A percentile compares a stretch with the other conserved stretches of the same genome.
These are phyloP conservation scores for Leucoagaricus sp. DNA, from an alignment of 1,284 basidiomycete genomes.

Conservation along the genomic window DNA sequence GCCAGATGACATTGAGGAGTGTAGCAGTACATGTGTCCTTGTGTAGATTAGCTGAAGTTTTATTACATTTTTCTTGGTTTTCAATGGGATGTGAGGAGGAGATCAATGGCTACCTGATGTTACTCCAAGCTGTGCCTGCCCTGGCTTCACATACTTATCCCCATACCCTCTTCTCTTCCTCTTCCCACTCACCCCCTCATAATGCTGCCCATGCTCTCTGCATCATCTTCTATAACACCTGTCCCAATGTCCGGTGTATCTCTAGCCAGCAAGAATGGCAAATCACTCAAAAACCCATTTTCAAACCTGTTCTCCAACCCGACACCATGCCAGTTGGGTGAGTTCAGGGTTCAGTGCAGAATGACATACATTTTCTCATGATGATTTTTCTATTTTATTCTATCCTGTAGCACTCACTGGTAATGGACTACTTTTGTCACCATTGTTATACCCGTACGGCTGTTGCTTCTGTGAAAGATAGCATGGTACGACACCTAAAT, in stretches of 20 bases:
- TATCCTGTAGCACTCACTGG: conserved; percentile 59
- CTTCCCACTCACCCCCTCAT: background rate
- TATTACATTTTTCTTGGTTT: background rate
- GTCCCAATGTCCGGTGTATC: background rate
- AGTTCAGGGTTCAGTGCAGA: background rate
- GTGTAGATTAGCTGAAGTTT: conserved; percentile 1
- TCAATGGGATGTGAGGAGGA: background rate
- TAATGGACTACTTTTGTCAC: conserved; percentile 81
- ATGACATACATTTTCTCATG: conserved; percentile 12
- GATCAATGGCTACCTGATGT: background rate
- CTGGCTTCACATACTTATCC: conserved; percentile 1
- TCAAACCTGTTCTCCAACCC: conserved; percentile 19
- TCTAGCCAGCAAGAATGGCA: background rate
- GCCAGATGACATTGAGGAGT: background rate
- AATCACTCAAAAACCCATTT: conserved; percentile 6
- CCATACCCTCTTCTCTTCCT: background rate
- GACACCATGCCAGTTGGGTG: conserved; percentile 38
- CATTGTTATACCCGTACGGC: conserved; percentile 73
- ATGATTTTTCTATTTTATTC: conserved; percentile 8
- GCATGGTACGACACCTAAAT: conserved; percentile 58
- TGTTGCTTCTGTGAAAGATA: conserved; percentile 69
- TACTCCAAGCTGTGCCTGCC: conserved; percentile 6
- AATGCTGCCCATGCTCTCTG: conserved; percentile 4
- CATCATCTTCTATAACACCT: background rate
- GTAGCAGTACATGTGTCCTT: background rate